Evolutionary conservation across 441 rosid species (phyloP).

Genomic region (Arabidopsis hybrid): DNA sequence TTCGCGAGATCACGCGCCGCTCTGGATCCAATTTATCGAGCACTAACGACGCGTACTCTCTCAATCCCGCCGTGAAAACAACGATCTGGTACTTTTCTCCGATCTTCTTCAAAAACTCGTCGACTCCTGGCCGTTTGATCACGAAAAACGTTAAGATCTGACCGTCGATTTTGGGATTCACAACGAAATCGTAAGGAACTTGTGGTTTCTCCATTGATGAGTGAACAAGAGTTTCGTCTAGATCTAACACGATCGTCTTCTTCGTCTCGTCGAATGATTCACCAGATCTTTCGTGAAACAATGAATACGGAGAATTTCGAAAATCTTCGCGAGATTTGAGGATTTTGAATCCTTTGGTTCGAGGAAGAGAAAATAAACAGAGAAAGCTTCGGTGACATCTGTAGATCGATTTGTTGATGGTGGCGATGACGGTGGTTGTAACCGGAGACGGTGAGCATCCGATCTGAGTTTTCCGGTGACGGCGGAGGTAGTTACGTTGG

Average conservation of each 20-base stretch:
- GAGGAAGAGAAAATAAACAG: slow-evolving; percentile 63
- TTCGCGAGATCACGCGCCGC: slow-evolving; percentile 55
- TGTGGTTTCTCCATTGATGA: slow-evolving; percentile 75
- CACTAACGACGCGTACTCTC: slow-evolving; percentile 77
- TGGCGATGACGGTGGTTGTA: slow-evolving; percentile 48
- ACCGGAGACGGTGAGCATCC: slow-evolving; percentile 43
- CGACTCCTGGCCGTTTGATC: slow-evolving; percentile 84
- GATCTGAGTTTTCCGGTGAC: slow-evolving; percentile 45
- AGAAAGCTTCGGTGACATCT: slow-evolving; percentile 66
- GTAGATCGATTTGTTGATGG: slow-evolving; percentile 65
- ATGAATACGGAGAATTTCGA: not conserved
- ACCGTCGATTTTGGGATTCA: slow-evolving; percentile 72
- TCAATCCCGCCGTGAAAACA: slow-evolving; percentile 86
- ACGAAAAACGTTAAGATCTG: slow-evolving; percentile 68
- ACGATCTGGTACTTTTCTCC: slow-evolving; percentile 71
- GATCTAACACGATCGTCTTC: slow-evolving; percentile 81
- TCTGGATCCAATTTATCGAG: slow-evolving; percentile 64
- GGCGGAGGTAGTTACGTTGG: slow-evolving; percentile 43
- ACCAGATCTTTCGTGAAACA: slow-evolving; percentile 29
- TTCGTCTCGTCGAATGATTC: slow-evolving; percentile 42
- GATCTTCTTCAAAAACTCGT: slow-evolving; percentile 62
- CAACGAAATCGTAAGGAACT: slow-evolving; percentile 60
- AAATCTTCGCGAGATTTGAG: slow-evolving; percentile 43
- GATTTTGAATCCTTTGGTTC: slow-evolving; percentile 59
- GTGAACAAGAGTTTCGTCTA: slow-evolving; percentile 87